A percentile compares a stretch with the other conserved stretches of the same genome.
These are phyloP conservation scores for Aspergillus terreus DNA, from an alignment of 2,329 filamentous ascomycete species.

Conservation along the genomic window DNA sequence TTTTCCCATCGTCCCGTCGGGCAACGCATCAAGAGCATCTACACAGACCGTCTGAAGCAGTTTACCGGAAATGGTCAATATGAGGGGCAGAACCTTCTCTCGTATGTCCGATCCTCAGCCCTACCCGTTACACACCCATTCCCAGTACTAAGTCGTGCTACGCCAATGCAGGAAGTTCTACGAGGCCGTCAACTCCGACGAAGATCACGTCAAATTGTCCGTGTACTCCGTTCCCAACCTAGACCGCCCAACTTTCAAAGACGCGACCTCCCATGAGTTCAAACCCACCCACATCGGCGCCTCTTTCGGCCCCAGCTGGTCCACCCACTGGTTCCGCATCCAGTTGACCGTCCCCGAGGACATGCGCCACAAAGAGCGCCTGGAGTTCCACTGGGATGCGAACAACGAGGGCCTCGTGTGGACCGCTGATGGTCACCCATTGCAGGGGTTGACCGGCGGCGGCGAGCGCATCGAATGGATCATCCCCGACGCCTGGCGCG, in stretches of 20 bases:
- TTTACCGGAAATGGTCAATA: conserved; percentile 81
- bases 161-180: conserved; percentile 60
- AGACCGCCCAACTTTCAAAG: conserved; percentile 77
- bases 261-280: conserved; percentile 75
- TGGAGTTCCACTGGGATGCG: conserved; percentile 97
- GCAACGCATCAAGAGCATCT: conserved; percentile 79
- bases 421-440: conserved; percentile 80
- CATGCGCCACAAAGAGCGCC: conserved; percentile 68
- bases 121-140: not conserved
- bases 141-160: conserved; percentile 6
- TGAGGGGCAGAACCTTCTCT: conserved; percentile 66
- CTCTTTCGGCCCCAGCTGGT: conserved; percentile 90
- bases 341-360: conserved; percentile 71
- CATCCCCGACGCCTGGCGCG: conserved; percentile 73
- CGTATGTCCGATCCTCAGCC: not conserved
- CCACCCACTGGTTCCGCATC: conserved; percentile 95
- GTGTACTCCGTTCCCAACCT: conserved; percentile 81
- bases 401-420: conserved; percentile 94
- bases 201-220: conserved; percentile 75
- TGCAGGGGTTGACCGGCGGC: conserved; percentile 87
- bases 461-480: conserved; percentile 91
- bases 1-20: conserved; percentile 56
- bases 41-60: conserved; percentile 74
- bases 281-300: conserved; percentile 69
- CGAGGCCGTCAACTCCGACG: conserved; percentile 64